Conservation (phyloP, 371 early-diverging fungal genomes). For the Mortierella sp. region DNA sequence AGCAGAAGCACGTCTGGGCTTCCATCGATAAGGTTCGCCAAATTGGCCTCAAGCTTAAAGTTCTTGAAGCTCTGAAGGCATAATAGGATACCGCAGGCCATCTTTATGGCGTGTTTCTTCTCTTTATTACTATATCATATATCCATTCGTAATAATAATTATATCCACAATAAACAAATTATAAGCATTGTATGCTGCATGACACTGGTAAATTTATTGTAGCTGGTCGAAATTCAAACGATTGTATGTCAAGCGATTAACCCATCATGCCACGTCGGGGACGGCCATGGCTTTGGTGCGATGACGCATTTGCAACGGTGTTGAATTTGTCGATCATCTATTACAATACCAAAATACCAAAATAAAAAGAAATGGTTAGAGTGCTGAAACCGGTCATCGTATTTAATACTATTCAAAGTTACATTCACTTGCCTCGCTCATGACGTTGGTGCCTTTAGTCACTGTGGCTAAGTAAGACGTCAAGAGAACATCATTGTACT, state of each 20-base stretch:
- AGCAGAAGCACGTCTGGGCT: slow-evolving; percentile 46
- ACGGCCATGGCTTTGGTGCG: slow-evolving; percentile 30
- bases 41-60: slow-evolving; percentile 45
- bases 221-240: too few species aligned
- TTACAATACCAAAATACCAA: background rate
- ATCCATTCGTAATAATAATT: background rate
- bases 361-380: background rate
- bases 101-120: background rate
- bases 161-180: background rate
- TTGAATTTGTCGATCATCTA: slow-evolving; percentile 57
- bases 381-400: too few species aligned
- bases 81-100: slow-evolving; percentile 2
- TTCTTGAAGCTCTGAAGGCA: slow-evolving; percentile 33
- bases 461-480: slow-evolving; percentile 81
- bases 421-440: slow-evolving; percentile 71
- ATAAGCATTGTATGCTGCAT: background rate
- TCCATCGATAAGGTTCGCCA: slow-evolving; percentile 42
- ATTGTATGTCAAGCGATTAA: background rate
- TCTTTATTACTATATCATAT: background rate
- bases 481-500: slow-evolving; percentile 85
- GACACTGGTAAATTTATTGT: background rate
- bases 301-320: slow-evolving; percentile 21
- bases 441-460: slow-evolving; percentile 80
- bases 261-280: slow-evolving; percentile 38
- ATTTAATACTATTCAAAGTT: background rate